Evolutionary conservation across 495 filamentous ascomycete species (phyloP).

Genomic region (Xylaria scruposa): DNA sequence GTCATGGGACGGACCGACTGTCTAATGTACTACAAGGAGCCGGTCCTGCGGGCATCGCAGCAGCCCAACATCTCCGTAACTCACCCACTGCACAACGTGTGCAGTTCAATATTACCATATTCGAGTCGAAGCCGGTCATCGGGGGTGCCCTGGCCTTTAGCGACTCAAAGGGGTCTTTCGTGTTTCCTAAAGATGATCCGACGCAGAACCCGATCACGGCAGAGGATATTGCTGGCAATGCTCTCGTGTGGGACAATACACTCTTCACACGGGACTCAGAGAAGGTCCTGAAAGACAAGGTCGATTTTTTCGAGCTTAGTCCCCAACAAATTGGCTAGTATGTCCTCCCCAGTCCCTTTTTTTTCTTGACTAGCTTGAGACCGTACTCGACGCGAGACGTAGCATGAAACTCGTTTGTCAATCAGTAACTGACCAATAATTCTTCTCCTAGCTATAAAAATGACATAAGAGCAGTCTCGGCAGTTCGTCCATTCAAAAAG

Average conservation of each 20-base stretch:
- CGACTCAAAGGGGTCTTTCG: constrained; percentile 20
- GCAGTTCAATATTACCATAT: constrained; percentile 35
- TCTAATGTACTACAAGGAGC: constrained; percentile 28
- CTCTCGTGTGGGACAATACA: constrained; percentile 34
- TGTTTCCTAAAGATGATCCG: constrained; percentile 35
- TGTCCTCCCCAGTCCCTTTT: neutral
- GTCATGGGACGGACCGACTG: neutral
- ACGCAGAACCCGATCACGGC: constrained; percentile 33
- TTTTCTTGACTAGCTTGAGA: neutral
- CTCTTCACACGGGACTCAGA: constrained; percentile 36
- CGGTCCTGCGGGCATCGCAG: constrained; percentile 40
- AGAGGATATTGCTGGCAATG: constrained; percentile 37
- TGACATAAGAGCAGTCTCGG: constrained; percentile 14
- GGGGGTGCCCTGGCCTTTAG: constrained; percentile 36
- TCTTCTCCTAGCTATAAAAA: constrained; percentile 26
- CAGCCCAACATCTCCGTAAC: constrained; percentile 31
- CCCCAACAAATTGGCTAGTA: constrained; percentile 38
- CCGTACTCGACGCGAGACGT: neutral
- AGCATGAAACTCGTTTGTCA: neutral
- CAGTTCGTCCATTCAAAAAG: constrained; percentile 33
- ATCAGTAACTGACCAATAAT: neutral
- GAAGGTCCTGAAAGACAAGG: constrained; percentile 27
- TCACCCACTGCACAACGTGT: constrained; percentile 12
- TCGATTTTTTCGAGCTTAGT: constrained; percentile 31
- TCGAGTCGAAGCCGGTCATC: constrained; percentile 35